Conservation (phyloP, 345 rosid genomes). For the Sonneratia alba region DNA sequence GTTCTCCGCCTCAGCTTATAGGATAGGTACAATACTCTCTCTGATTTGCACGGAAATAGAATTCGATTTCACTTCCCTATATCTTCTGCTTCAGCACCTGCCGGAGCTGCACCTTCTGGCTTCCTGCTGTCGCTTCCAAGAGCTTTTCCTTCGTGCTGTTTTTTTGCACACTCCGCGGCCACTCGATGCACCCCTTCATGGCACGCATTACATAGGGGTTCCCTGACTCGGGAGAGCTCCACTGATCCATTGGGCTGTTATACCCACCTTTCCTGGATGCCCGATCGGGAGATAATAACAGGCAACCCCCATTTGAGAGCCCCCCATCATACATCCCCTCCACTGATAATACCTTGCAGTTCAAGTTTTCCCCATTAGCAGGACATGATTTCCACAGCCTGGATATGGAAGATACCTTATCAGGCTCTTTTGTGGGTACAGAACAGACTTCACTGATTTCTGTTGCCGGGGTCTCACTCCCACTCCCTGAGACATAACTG, state of each 20-base stretch:
- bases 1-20: too few species aligned
- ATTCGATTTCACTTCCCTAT: constrained; percentile 12
- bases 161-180: constrained; percentile 84
- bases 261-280: constrained; percentile 54
- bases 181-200: constrained; percentile 97
- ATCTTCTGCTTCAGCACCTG: constrained; percentile 90
- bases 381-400: constrained; percentile 67
- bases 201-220: constrained; percentile 61
- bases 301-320: constrained; percentile 45
- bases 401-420: constrained; percentile 64
- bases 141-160: constrained; percentile 84
- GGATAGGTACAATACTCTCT: too few species aligned
- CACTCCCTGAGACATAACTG: constrained; percentile 45
- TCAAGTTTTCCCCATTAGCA: constrained; percentile 37
- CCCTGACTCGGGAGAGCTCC: constrained; percentile 77
- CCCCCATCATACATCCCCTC: constrained; percentile 50
- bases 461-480: constrained; percentile 43
- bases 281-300: constrained; percentile 40
- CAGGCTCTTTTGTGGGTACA: constrained; percentile 35
- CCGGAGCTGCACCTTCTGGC: constrained; percentile 73
- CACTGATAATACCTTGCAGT: constrained; percentile 54
- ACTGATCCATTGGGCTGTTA: constrained; percentile 45
- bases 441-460: constrained; percentile 62
- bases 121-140: constrained; percentile 79
- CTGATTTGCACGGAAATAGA: neutral